Evolutionary conservation across 805 yeast genomes (phyloP), one percentile per base, ranked within the genome.

Genomic region (Tetrapisispora fleetii): DNA sequence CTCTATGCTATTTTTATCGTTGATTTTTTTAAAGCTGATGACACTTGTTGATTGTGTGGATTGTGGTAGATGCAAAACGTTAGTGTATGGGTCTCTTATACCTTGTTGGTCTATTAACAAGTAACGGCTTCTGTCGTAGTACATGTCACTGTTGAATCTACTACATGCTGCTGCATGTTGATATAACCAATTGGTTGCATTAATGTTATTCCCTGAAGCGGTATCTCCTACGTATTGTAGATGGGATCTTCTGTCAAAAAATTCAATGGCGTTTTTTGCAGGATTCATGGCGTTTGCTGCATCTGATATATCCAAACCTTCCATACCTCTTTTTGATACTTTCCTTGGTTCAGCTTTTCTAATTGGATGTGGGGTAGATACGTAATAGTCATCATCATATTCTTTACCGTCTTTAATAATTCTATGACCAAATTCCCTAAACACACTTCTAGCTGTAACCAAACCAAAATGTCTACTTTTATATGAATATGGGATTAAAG

Each of bases 331-430:
- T 30, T 42, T 36, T 35, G 37, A 40, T 44, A 30, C 47, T 13
- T 46, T 48, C 14, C 45, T 44, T 32, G 45, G 43, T 17, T 76
- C 74, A 28, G 79, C 83, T 36, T 88, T 89, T 24, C 77, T 78
- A 40, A 72, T 75, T 32, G 62, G 67, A 18, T 69, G 65, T 2
- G 76, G 70, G 43, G 67, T 73, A 32, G 76, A 68, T 0, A 81
- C 95, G 72, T 90, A 86, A 64, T 90, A 93, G 65, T 93, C 99
- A 68, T 93, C 99, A 13, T 70, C 74, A 28, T 86, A 83, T 54
- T 84, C 79, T 52, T 76, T 78, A 40, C 99, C 99, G 47, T 86
- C 84, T 19, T 79, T 76, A 37, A 93, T 72, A 45, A 90, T 80
- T 52, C 79, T 79, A 22, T 95, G 85, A 4, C 99, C 99, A 71